Conservation (phyloP, 345 rosid genomes). For the Pseudoturritis turrita region DNA sequence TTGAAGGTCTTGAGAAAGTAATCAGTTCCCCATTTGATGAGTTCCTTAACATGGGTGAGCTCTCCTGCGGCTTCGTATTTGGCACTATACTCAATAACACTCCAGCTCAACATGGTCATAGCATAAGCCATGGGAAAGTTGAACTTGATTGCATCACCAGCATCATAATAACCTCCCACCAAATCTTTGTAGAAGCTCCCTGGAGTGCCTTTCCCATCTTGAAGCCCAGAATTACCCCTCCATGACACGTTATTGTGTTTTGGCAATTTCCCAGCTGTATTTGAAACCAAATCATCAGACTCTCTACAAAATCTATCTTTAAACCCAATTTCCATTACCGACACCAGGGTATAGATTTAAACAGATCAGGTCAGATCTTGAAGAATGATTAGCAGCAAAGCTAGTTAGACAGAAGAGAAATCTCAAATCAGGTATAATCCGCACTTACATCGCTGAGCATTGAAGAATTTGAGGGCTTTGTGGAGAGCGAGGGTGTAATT, state of each 20-base stretch:
- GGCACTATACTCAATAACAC: slow-evolving; percentile 91
- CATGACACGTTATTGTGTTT: slow-evolving; percentile 91
- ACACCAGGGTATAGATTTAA: no score
- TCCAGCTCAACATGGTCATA: slow-evolving; percentile 98
- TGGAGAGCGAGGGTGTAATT: slow-evolving; percentile 89
- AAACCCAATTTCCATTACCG: no score
- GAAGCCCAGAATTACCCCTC: slow-evolving; percentile 81
- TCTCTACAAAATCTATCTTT: not conserved
- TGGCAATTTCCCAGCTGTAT: slow-evolving; percentile 84
- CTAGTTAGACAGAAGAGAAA: not conserved
- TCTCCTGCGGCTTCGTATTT: slow-evolving; percentile 91
- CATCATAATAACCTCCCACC: slow-evolving; percentile 87
- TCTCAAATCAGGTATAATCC: not conserved
- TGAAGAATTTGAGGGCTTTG: slow-evolving; percentile 98
- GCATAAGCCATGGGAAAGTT: slow-evolving; percentile 84
- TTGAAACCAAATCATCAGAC: not conserved
- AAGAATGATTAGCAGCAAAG: not conserved
- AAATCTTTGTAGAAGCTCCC: slow-evolving; percentile 56
- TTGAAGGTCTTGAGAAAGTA: slow-evolving; percentile 92
- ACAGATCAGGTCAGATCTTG: not conserved
- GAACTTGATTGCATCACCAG: slow-evolving; percentile 96
- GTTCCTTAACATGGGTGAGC: slow-evolving; percentile 80
- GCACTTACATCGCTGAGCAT: slow-evolving; percentile 75
- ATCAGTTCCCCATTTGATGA: slow-evolving; percentile 95
- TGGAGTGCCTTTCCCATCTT: slow-evolving; percentile 63